Base-by-base conservation (phyloP, 1,139 yeast genomes). In the Spathaspora jeffriesii region DNA sequence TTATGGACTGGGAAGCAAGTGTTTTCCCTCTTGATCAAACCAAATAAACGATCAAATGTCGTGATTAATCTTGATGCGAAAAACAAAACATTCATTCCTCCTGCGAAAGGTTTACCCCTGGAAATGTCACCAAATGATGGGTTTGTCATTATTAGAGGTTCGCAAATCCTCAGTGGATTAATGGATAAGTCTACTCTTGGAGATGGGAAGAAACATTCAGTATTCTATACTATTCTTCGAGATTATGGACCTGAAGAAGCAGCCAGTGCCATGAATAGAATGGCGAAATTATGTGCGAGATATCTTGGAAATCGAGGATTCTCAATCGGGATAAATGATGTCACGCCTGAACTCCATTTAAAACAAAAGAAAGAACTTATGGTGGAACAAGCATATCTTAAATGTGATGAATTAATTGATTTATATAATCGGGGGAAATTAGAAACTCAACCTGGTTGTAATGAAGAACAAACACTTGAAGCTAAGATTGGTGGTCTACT, bases 111-210 rank as follows among this genome's bases (percentile, higher is more conserved):
- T 2, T 73, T 78, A 48, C 96, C 97, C 1, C 85, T 79, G 55
- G 99, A 95, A 67, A 91, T 95, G 98, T 91, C 98, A 3, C 96
- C 96, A 32, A 95, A 93, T 63, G 99, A 95, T 66, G 98, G 99
- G 10, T 95, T 77, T 61, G 95, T 93, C 31, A 72, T 95, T 45
- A 88, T 95, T 49, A 78, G 98, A 59, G 96, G 96, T 17, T 90
- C 97, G 1, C 81, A 91, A 56, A 83, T 95, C 43, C 73, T 95
- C 58, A 79, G 93, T 59, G 99, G 99, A 53, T 89, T 89, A 25
- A 93, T 95, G 99, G 99, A 95, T 68, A 95, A 95, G 68, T 88
- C 96, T 20, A 82, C 93, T 1, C 76, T 95, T 11, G 99, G 99
- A 59, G 99, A 95, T 66, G 99, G 99, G 70, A 95, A 95, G 64